Conservation (phyloP, 148 eudicot species). For the Vaccinium macrocarpon region DNA sequence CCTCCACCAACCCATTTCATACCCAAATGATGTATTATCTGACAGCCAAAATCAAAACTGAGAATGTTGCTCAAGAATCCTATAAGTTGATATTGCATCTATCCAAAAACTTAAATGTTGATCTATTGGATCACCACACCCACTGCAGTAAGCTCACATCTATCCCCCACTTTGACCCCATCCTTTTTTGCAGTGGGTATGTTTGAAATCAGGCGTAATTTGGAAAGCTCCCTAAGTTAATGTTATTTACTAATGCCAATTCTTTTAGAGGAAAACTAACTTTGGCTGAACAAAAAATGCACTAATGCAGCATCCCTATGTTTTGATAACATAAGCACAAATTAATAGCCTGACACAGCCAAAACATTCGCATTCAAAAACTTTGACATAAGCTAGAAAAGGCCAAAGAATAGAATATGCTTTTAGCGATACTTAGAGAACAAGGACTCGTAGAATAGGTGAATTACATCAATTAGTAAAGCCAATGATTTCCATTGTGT, state of each 20-base stretch:
- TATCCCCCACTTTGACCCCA: conserved; percentile 3
- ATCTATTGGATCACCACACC: not conserved
- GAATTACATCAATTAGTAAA: not conserved
- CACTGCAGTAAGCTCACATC: not conserved
- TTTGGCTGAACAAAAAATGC: not conserved
- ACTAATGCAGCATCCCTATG: not conserved
- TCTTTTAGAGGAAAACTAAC: not conserved
- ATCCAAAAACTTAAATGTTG: not conserved
- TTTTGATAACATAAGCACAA: not conserved
- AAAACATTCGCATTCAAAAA: not conserved
- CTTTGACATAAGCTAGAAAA: not conserved
- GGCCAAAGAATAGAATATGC: not conserved
- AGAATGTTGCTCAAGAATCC: conserved; percentile 3
- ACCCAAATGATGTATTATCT: conserved; percentile 74
- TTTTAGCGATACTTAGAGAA: not conserved
- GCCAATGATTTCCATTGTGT: not conserved
- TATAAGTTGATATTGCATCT: not conserved
- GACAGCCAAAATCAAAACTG: conserved; percentile 21
- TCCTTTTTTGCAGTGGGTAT: not conserved
- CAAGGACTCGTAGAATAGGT: not conserved
- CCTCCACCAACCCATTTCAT: conserved; percentile 99
- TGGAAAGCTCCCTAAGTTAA: not conserved
- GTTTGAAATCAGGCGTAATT: not conserved
- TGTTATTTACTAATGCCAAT: not conserved
- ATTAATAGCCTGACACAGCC: not conserved